Conservation (phyloP, 768 basidiomycete genomes). For the Amanita exitialis region DNA sequence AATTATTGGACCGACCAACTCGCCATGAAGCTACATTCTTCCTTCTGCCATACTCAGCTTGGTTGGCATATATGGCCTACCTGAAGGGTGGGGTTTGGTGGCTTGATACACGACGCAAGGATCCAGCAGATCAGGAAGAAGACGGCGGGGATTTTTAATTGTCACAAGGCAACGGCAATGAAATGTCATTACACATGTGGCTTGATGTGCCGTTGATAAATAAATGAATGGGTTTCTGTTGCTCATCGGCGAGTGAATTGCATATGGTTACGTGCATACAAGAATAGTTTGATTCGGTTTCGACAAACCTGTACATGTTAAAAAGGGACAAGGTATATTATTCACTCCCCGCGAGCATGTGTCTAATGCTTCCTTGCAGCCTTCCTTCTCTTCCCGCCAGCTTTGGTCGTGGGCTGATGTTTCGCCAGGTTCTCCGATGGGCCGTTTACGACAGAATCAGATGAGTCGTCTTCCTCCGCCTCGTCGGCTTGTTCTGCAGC, state of each 20-base stretch:
- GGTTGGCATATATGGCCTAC: constrained; percentile 59
- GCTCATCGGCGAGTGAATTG: too few species aligned
- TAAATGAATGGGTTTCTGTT: too few species aligned
- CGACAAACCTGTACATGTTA: too few species aligned
- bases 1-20: constrained; percentile 37
- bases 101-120: constrained; percentile 24
- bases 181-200: not conserved
- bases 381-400: constrained; percentile 60
- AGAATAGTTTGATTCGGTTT: too few species aligned
- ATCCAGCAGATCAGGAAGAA: not conserved
- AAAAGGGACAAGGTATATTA: too few species aligned
- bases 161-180: not conserved
- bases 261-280: too few species aligned
- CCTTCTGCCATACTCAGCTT: constrained; percentile 56
- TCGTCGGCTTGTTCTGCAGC: constrained; percentile 18
- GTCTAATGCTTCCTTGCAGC: constrained; percentile 24
- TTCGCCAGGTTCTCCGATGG: constrained; percentile 19
- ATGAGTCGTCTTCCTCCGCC: constrained; percentile 28
- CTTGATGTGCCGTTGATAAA: not conserved
- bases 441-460: constrained; percentile 34
- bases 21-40: constrained; percentile 40
- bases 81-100: constrained; percentile 59
- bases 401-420: constrained; percentile 34
- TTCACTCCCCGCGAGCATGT: too few species aligned
- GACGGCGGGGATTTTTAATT: not conserved